A percentile compares a stretch with the other conserved stretches of the same genome.
Evolutionary conservation across 495 filamentous ascomycete genomes (phyloP).

Genomic region (Aspergillus indologenus): DNA sequence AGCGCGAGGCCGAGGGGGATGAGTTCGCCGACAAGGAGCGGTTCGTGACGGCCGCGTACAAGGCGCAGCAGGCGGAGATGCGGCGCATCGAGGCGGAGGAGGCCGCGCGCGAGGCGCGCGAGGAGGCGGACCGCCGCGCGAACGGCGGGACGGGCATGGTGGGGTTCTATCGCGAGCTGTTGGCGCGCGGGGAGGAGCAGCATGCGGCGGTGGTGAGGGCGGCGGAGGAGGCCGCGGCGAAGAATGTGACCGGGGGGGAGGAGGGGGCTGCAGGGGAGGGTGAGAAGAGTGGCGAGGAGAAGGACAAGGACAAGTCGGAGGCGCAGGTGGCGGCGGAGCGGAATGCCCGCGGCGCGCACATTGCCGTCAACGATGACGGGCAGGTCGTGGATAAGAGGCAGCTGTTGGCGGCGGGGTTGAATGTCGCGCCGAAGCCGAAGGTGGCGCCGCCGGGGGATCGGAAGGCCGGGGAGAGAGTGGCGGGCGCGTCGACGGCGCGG

Average conservation of each 20-base stretch:
- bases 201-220: conserved; percentile 68
- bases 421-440: conserved; percentile 66
- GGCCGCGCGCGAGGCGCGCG: conserved; percentile 61
- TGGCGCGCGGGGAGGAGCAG: conserved; percentile 71
- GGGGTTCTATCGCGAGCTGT: conserved; percentile 78
- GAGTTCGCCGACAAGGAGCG: conserved; percentile 94
- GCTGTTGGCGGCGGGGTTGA: conserved; percentile 81
- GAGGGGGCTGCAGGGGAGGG: conserved; percentile 35
- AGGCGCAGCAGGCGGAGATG: conserved; percentile 85
- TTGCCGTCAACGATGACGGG: conserved; percentile 88
- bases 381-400: conserved; percentile 93
- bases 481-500: conserved; percentile 29
- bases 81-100: conserved; percentile 79
- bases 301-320: conserved; percentile 60
- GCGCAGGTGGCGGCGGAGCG: conserved; percentile 71
- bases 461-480: conserved; percentile 30
- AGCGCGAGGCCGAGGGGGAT: conserved; percentile 90
- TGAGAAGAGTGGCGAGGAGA: conserved; percentile 21
- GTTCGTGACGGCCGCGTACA: conserved; percentile 96
- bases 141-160: conserved; percentile 72
- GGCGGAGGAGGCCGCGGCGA: conserved; percentile 57
- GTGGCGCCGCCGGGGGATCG: conserved; percentile 26
- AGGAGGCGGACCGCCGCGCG: conserved; percentile 58
- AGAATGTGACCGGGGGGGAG: conserved; percentile 31
- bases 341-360: conserved; percentile 62